A percentile compares a stretch with the other conserved stretches of the same genome.
Evolutionary conservation across 2,329 filamentous ascomycete species (phyloP).

Genomic region (Didymella pomorum): DNA sequence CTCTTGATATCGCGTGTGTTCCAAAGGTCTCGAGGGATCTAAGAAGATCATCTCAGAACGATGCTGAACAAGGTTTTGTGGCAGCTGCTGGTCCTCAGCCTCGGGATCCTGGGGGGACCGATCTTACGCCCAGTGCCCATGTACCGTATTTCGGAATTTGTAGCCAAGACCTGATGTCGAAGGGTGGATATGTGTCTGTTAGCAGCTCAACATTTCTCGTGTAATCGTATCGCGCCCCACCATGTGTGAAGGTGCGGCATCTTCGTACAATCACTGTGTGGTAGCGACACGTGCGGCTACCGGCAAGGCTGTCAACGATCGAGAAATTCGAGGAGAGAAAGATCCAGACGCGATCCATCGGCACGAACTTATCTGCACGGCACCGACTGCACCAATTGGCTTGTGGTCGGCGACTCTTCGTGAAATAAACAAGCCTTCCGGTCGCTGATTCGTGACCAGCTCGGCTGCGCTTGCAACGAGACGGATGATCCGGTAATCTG

Average conservation of each 20-base stretch:
- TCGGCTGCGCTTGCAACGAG: slow-evolving; percentile 37
- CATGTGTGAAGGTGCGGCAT: slow-evolving; percentile 22
- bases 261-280: background rate
- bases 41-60: slow-evolving; percentile 5
- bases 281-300: slow-evolving; percentile 8
- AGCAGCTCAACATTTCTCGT: slow-evolving; percentile 33
- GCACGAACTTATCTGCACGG: slow-evolving; percentile 27
- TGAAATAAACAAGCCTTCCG: slow-evolving; percentile 39
- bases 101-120: slow-evolving; percentile 36
- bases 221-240: slow-evolving; percentile 26
- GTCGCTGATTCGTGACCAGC: slow-evolving; percentile 38
- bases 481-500: slow-evolving; percentile 41
- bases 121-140: slow-evolving; percentile 44
- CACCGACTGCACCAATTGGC: slow-evolving; percentile 35
- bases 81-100: slow-evolving; percentile 43
- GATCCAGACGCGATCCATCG: slow-evolving; percentile 26
- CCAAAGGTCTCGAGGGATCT: slow-evolving; percentile 9
- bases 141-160: slow-evolving; percentile 30
- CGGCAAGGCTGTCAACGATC: slow-evolving; percentile 20
- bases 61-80: slow-evolving; percentile 31
- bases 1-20: background rate
- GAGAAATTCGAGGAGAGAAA: slow-evolving; percentile 20
- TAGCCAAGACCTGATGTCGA: slow-evolving; percentile 27
- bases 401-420: slow-evolving; percentile 37
- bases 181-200: slow-evolving; percentile 26